Evolutionary conservation across 208 protist species (phyloP).

Genomic region (Trypanosoma avium): DNA sequence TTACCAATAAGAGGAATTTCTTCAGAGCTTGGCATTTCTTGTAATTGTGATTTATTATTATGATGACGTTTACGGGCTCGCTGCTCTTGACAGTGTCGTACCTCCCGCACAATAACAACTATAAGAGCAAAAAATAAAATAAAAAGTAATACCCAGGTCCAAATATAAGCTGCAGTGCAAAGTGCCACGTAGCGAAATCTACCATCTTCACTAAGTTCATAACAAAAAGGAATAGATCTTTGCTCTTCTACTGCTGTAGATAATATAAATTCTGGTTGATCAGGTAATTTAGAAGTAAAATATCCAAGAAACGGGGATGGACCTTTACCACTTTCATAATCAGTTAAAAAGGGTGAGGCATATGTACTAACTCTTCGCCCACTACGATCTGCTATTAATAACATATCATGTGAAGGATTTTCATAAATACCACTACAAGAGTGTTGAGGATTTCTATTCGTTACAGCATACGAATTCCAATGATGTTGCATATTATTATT

Average conservation of each 20-base stretch:
- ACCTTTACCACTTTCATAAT: constrained; percentile 31
- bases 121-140: constrained; percentile 33
- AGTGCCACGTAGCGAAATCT: constrained; percentile 78
- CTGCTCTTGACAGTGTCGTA: constrained; percentile 2
- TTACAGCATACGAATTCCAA: constrained; percentile 49
- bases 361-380: constrained; percentile 67
- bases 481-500: constrained; percentile 26
- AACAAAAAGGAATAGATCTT: constrained; percentile 81
- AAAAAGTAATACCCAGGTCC: constrained; percentile 44
- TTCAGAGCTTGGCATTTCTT: background rate
- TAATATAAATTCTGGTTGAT: constrained; percentile 87
- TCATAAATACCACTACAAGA: constrained; percentile 84
- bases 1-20: background rate
- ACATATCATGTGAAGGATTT: constrained; percentile 65
- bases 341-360: constrained; percentile 67
- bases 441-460: constrained; percentile 37
- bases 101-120: constrained; percentile 1
- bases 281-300: constrained; percentile 70
- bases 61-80: background rate
- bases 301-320: constrained; percentile 64
- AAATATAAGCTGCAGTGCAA: constrained; percentile 75
- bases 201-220: constrained; percentile 72
- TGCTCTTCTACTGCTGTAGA: constrained; percentile 75
- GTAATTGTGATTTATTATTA: too few relatives aligned
- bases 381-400: constrained; percentile 78